Percentiles rank a stretch among this genome's conserved stretches.
phyloP scores from a whole-genome alignment of 1,139 yeast species.

The Saccharomyces pastorianus region DNA sequence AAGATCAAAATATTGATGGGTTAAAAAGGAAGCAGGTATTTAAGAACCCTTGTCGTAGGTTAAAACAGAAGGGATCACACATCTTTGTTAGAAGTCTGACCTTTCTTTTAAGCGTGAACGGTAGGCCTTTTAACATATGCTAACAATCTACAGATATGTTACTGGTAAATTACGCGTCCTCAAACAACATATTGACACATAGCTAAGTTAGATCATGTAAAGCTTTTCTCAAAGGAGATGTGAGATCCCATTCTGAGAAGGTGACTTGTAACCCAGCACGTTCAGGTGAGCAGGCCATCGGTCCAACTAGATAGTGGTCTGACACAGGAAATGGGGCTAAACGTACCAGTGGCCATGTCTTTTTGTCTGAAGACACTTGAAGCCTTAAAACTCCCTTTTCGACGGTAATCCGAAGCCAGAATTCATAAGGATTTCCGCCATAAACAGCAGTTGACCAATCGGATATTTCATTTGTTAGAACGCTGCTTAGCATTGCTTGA shows the following conservation, averaged over 20 bases:
- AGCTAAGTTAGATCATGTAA: constrained; percentile 3
- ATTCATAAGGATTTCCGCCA: background rate
- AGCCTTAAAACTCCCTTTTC: constrained; percentile 3
- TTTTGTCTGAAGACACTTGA: constrained; percentile 5
- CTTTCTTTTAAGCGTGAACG: too few relatives aligned
- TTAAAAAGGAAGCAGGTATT: too few relatives aligned
- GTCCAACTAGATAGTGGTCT: constrained; percentile 5
- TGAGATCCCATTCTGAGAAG: constrained; percentile 4
- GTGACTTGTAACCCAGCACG: constrained; percentile 4
- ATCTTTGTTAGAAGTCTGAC: too few relatives aligned
- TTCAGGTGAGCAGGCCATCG: constrained; percentile 6
- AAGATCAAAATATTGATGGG: background rate
- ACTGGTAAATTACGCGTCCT: background rate
- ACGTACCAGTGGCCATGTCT: constrained; percentile 6
- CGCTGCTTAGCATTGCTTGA: constrained; percentile 5
- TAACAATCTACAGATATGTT: background rate
- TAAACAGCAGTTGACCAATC: constrained; percentile 6
- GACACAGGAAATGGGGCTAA: constrained; percentile 5
- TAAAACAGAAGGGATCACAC: background rate
- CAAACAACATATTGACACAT: background rate
- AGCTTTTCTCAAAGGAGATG: constrained; percentile 1
- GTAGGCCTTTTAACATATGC: background rate
- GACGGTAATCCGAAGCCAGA: constrained; percentile 7
- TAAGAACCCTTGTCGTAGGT: too few relatives aligned
- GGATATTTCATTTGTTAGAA: constrained; percentile 2